These are phyloP conservation scores for Arthrobotrys iridis DNA, from an alignment of 2,329 filamentous ascomycete species.

Conservation along the genomic window DNA sequence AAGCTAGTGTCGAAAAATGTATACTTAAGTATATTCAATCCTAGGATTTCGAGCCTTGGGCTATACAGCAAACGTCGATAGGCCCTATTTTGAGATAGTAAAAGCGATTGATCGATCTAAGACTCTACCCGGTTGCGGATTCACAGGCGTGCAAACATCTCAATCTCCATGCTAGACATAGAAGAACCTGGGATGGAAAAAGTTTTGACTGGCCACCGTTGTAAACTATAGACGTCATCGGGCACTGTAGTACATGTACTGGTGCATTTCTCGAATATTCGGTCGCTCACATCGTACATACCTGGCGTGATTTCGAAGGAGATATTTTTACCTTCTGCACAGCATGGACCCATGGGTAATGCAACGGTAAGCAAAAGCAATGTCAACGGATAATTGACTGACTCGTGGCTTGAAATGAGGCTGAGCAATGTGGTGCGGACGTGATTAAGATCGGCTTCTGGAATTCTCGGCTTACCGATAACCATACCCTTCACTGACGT, in stretches of 20 bases:
- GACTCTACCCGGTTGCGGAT: too few species aligned
- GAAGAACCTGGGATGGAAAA: too few species aligned
- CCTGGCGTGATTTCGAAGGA: slow-evolving; percentile 5
- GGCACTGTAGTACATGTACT: background rate
- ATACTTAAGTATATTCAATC: background rate
- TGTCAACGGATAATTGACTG: background rate
- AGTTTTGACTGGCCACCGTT: too few species aligned
- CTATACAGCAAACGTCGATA: background rate
- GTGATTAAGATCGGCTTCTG: slow-evolving; percentile 24
- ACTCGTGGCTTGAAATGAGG: slow-evolving; percentile 5
- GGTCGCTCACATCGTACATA: background rate
- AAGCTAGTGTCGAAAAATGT: background rate
- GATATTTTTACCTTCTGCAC: slow-evolving; percentile 21
- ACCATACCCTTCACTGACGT: slow-evolving; percentile 17
- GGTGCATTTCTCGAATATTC: slow-evolving; percentile 2
- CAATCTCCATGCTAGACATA: too few species aligned
- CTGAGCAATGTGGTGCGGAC: slow-evolving; percentile 22
- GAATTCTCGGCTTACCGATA: slow-evolving; percentile 38
- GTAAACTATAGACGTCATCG: background rate
- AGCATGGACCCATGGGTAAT: too few species aligned
- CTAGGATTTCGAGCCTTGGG: background rate
- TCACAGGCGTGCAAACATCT: too few species aligned
- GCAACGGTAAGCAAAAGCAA: slow-evolving; percentile 1
- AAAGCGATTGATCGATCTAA: too few species aligned
- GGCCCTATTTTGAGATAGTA: too few species aligned